These are phyloP conservation scores for Hansenula sp. DNA, from an alignment of 1,139 yeast genomes.

Conservation along the genomic window DNA sequence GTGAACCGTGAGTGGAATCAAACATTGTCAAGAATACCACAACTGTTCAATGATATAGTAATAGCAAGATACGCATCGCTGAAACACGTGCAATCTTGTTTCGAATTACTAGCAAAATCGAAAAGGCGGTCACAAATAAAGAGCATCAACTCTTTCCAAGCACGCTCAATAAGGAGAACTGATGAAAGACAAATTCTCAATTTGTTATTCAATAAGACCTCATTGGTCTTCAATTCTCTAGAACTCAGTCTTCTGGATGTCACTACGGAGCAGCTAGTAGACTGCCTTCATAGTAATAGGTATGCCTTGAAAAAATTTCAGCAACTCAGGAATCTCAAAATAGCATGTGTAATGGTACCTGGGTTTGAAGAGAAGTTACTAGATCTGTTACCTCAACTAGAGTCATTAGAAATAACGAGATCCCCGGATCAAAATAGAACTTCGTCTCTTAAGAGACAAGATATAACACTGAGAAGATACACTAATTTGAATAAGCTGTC, in stretches of 20 bases:
- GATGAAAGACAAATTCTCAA: conserved; percentile 19
- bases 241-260: conserved; percentile 13
- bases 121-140: conserved; percentile 4
- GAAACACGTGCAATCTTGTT: conserved; percentile 16
- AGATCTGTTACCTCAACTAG: conserved; percentile 10
- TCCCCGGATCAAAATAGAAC: conserved; percentile 4
- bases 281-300: conserved; percentile 3
- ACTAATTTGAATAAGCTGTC: conserved; percentile 9
- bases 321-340: conserved; percentile 6
- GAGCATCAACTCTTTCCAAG: conserved; percentile 3
- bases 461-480: conserved; percentile 5
- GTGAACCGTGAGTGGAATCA: conserved; percentile 17
- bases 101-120: conserved; percentile 9
- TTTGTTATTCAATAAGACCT: conserved; percentile 8
- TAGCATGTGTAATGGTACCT: conserved; percentile 15
- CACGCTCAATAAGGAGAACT: conserved; percentile 11
- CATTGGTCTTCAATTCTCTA: conserved; percentile 5
- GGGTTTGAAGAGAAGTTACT: conserved; percentile 15
- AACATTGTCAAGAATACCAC: conserved; percentile 8
- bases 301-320: conserved; percentile 3
- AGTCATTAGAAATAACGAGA: conserved; percentile 12
- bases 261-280: conserved; percentile 13
- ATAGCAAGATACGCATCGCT: conserved; percentile 7
- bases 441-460: conserved; percentile 8
- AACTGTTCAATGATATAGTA: conserved; percentile 11